Evolutionary conservation across 768 basidiomycete species (phyloP).

Genomic region (Trametes cinnabarina): DNA sequence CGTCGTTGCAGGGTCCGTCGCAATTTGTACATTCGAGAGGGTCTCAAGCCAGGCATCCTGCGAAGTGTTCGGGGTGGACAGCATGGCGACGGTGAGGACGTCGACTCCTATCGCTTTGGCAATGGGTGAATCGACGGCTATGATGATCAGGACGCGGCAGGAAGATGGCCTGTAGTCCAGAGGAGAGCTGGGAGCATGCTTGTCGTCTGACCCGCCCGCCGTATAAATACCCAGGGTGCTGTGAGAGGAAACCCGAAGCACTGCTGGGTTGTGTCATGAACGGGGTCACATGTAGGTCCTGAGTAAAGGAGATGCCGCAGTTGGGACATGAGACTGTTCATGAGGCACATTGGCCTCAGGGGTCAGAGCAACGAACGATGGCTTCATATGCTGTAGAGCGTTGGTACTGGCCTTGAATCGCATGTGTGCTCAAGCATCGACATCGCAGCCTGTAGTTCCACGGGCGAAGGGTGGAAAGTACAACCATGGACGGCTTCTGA

Average conservation of each 20-base stretch:
- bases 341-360: background rate
- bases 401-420: too few species aligned
- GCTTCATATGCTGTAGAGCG: too few species aligned
- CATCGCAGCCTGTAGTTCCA: too few species aligned
- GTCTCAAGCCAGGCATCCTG: constrained; percentile 6
- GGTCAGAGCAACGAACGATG: background rate
- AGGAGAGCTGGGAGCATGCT: background rate
- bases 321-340: background rate
- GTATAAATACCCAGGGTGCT: constrained; percentile 1
- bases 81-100: background rate
- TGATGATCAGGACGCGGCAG: too few species aligned
- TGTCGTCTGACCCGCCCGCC: background rate
- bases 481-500: too few species aligned
- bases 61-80: background rate
- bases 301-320: constrained; percentile 13
- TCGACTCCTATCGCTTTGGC: background rate
- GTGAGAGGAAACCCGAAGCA: constrained; percentile 9
- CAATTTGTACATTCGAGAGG: background rate
- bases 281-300: constrained; percentile 8
- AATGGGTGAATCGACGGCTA: too few species aligned
- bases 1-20: background rate
- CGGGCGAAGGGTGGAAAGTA: too few species aligned
- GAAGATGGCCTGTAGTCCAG: background rate
- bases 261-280: constrained; percentile 9
- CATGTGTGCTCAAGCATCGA: too few species aligned